phyloP scores from a whole-genome alignment of 345 rosid genomes.

The Citrus maxima region DNA sequence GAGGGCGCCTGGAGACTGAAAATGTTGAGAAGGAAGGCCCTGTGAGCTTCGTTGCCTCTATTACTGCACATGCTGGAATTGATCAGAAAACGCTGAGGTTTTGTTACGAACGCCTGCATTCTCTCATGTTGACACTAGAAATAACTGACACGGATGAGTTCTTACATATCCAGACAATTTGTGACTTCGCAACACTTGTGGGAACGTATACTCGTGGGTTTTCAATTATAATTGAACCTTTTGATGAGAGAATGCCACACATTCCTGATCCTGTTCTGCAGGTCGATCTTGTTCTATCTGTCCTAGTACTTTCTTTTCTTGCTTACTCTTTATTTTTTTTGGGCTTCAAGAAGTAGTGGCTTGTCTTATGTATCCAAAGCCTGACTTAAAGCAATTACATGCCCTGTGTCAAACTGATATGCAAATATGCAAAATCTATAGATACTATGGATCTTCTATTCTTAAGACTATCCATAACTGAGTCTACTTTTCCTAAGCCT shows the following conservation, averaged over 20 bases:
- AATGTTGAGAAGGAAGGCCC: slow-evolving; percentile 95
- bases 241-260: slow-evolving; percentile 97
- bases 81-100: slow-evolving; percentile 91
- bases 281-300: slow-evolving; percentile 35
- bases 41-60: slow-evolving; percentile 68
- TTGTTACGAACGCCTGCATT: slow-evolving; percentile 95
- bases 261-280: slow-evolving; percentile 96
- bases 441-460: neutral
- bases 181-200: slow-evolving; percentile 95
- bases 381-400: neutral
- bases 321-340: neutral
- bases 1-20: slow-evolving; percentile 73
- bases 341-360: neutral
- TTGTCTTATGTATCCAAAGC: neutral
- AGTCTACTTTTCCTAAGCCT: neutral
- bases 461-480: neutral
- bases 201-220: slow-evolving; percentile 91
- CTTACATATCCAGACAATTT: slow-evolving; percentile 88
- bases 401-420: neutral
- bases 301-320: neutral
- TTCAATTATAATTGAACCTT: slow-evolving; percentile 94
- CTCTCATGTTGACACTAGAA: slow-evolving; percentile 91
- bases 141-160: slow-evolving; percentile 95
- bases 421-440: neutral
- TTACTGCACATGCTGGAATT: slow-evolving; percentile 80